Percentiles rank a stretch among this genome's conserved stretches.
These are phyloP conservation scores for Cordyceps militaris DNA, from an alignment of 2,329 filamentous ascomycete species.

Conservation along the genomic window DNA sequence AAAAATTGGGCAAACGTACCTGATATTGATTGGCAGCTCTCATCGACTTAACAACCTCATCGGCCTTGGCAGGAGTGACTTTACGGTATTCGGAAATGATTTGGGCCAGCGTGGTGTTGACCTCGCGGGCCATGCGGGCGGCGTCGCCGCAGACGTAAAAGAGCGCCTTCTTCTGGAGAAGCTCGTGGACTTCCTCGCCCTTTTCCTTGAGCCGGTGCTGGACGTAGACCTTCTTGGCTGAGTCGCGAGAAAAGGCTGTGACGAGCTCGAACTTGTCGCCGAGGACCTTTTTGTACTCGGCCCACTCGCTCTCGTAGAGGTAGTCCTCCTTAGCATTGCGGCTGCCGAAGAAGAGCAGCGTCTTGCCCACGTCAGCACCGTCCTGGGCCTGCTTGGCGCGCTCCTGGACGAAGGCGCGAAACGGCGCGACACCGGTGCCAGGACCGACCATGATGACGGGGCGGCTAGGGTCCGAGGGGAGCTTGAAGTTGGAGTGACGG, in stretches of 20 bases:
- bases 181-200: slow-evolving; percentile 76
- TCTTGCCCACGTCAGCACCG: slow-evolving; percentile 78
- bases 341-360: slow-evolving; percentile 92
- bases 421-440: slow-evolving; percentile 92
- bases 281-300: slow-evolving; percentile 76
- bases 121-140: slow-evolving; percentile 91
- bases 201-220: slow-evolving; percentile 86
- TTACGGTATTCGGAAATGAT: slow-evolving; percentile 81
- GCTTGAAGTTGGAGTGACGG: slow-evolving; percentile 97
- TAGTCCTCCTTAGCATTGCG: slow-evolving; percentile 84
- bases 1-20: slow-evolving; percentile 40
- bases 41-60: slow-evolving; percentile 97
- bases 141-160: slow-evolving; percentile 99
- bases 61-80: slow-evolving; percentile 76
- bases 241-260: slow-evolving; percentile 91
- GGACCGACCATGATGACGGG: slow-evolving; percentile 95
- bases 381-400: slow-evolving; percentile 73
- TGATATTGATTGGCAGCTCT: slow-evolving; percentile 93
- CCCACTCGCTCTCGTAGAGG: slow-evolving; percentile 85
- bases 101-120: slow-evolving; percentile 78
- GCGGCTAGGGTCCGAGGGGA: slow-evolving; percentile 89
- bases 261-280: slow-evolving; percentile 87
- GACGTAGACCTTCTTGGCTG: slow-evolving; percentile 86
- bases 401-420: slow-evolving; percentile 93
- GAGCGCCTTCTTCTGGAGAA: slow-evolving; percentile 80